These are phyloP conservation scores for Cryptococcus depauperatus DNA, from an alignment of 1,284 basidiomycete genomes.

Conservation along the genomic window DNA sequence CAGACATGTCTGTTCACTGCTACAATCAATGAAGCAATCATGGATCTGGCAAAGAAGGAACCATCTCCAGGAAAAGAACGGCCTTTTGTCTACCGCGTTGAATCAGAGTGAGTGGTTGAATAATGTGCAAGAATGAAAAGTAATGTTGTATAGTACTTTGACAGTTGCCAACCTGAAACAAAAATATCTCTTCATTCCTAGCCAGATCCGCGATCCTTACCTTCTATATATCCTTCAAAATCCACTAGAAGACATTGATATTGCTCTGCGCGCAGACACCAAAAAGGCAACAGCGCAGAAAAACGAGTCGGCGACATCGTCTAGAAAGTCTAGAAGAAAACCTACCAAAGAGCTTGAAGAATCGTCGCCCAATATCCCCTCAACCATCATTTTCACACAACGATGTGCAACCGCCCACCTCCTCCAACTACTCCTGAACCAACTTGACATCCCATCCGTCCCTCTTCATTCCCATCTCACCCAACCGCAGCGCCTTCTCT, in stretches of 20 bases:
- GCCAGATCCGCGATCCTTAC: constrained; percentile 88
- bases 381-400: constrained; percentile 93
- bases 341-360: constrained; percentile 38
- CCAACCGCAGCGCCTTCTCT: constrained; percentile 72
- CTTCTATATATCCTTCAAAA: constrained; percentile 83
- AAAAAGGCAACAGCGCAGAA: constrained; percentile 27
- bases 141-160: constrained; percentile 60
- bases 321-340: constrained; percentile 18
- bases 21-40: constrained; percentile 81
- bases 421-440: constrained; percentile 69
- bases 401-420: constrained; percentile 83
- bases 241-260: constrained; percentile 65
- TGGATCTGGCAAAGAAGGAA: constrained; percentile 63
- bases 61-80: constrained; percentile 74
- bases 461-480: constrained; percentile 88
- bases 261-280: constrained; percentile 24
- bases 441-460: constrained; percentile 72
- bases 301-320: constrained; percentile 1
- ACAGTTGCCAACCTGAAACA: constrained; percentile 81
- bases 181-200: constrained; percentile 85
- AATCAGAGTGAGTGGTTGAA: constrained; percentile 55
- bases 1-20: constrained; percentile 98
- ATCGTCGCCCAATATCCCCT: constrained; percentile 55
- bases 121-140: constrained; percentile 2
- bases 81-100: constrained; percentile 80